Conservation (phyloP, 176 grass and related monocot genomes). For the Avena eriantha region DNA sequence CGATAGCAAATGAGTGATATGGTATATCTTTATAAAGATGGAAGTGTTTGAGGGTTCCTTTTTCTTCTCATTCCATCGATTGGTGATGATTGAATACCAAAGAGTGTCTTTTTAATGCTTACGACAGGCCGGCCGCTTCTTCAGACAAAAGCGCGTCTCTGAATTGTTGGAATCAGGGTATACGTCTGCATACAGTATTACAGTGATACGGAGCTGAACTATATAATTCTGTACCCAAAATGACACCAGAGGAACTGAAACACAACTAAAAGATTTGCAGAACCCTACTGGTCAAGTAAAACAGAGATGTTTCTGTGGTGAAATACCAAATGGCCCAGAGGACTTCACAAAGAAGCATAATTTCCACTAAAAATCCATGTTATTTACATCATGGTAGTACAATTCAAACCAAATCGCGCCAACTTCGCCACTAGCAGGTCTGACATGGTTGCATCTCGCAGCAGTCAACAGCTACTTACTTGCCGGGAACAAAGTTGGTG, state of each 20-base stretch:
- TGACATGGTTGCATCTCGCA: not conserved
- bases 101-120: too few relatives aligned
- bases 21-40: too few relatives aligned
- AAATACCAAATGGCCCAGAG: not conserved
- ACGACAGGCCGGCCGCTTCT: too few relatives aligned
- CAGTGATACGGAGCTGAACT: not conserved
- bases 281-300: not conserved
- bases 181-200: not conserved
- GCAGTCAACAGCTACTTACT: conserved; percentile 11
- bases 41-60: too few relatives aligned
- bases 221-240: not conserved
- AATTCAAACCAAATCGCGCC: not conserved
- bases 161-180: not conserved
- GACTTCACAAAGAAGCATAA: not conserved
- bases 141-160: too few relatives aligned
- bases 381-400: conserved; percentile 4
- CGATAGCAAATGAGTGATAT: too few relatives aligned
- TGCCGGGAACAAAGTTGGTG: conserved; percentile 93
- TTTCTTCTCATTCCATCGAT: too few relatives aligned
- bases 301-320: not conserved
- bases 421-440: not conserved
- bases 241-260: not conserved
- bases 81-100: too few relatives aligned
- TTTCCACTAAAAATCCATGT: not conserved
- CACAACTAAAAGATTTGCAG: too few relatives aligned